Percentiles rank a stretch among this genome's conserved stretches.
These are phyloP conservation scores for Fusarium sacchari DNA, from an alignment of 2,329 filamentous ascomycete genomes.

Conservation along the genomic window DNA sequence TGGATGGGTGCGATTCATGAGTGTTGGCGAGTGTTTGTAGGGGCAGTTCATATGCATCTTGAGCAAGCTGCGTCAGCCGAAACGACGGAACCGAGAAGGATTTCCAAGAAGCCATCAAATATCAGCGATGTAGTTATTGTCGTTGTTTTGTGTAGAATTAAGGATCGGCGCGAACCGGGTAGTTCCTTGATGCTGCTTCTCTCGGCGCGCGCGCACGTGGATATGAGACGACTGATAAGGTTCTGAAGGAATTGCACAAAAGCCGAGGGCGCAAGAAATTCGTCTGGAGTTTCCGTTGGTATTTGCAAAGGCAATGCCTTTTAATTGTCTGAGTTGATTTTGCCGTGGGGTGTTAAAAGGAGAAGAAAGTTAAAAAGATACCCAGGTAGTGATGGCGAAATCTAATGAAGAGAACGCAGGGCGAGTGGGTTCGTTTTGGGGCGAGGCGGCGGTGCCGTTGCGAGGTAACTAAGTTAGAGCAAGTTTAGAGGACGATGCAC, in stretches of 20 bases:
- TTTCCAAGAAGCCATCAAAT: slow-evolving; percentile 52
- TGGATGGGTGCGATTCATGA: slow-evolving; percentile 69
- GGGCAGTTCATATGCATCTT: slow-evolving; percentile 54
- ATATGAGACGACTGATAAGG: slow-evolving; percentile 14
- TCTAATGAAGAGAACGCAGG: slow-evolving; percentile 18
- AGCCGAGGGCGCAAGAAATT: neutral
- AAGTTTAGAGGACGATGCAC: slow-evolving; percentile 28
- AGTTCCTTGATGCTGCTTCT: slow-evolving; percentile 18
- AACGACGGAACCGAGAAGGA: slow-evolving; percentile 56
- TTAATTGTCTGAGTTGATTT: slow-evolving; percentile 11
- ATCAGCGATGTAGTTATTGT: slow-evolving; percentile 1
- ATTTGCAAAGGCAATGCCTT: neutral
- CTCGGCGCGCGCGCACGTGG: slow-evolving; percentile 7
- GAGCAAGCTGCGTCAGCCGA: slow-evolving; percentile 53
- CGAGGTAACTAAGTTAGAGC: slow-evolving; percentile 16
- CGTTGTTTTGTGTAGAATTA: slow-evolving; percentile 4
- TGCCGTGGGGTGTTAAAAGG: neutral
- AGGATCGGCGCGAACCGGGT: slow-evolving; percentile 25
- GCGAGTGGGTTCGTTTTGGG: slow-evolving; percentile 34
- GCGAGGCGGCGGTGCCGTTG: slow-evolving; percentile 24
- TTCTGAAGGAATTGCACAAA: neutral
- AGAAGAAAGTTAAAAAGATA: slow-evolving; percentile 5
- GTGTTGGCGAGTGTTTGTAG: slow-evolving; percentile 54
- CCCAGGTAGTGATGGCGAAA: slow-evolving; percentile 18
- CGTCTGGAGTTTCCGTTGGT: neutral